These are phyloP conservation scores for Trichophyton benhamiae DNA, from an alignment of 2,329 filamentous ascomycete species.

Conservation along the genomic window DNA sequence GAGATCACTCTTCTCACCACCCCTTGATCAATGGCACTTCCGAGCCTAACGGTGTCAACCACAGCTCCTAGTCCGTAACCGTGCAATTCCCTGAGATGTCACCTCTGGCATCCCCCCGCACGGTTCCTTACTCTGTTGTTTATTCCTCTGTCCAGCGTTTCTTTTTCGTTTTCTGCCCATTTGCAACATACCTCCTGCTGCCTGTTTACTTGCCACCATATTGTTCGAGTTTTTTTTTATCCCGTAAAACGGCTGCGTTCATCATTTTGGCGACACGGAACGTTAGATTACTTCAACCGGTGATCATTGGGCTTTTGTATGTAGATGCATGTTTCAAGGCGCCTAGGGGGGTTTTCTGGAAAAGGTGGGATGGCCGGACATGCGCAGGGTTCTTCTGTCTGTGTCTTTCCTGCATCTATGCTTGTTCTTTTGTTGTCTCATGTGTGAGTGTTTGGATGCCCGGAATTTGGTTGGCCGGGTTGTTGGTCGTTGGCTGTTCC, in stretches of 20 bases:
- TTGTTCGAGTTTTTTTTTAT: not conserved
- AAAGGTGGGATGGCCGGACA: not conserved
- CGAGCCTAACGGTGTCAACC: not conserved
- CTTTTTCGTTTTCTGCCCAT: not conserved
- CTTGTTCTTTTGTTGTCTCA: not conserved
- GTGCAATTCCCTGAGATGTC: not conserved
- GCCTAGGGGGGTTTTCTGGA: not conserved
- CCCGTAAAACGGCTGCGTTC: not conserved
- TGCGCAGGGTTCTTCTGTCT: not conserved
- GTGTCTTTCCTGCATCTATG: not conserved
- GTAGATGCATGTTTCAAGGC: constrained; percentile 3
- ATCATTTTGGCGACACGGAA: constrained; percentile 1
- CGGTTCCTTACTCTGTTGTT: not conserved
- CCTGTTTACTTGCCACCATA: not conserved
- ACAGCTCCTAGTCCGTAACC: not conserved
- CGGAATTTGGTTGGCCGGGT: not conserved
- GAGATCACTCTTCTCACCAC: not conserved
- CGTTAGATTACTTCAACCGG: not conserved
- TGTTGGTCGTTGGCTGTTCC: not conserved
- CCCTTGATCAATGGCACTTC: not conserved
- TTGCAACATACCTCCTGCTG: not conserved
- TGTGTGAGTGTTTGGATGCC: not conserved
- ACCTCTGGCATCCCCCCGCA: not conserved
- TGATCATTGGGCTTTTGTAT: constrained; percentile 1
- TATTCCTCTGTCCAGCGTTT: not conserved